A percentile compares a stretch with the other conserved stretches of the same genome.
These are phyloP conservation scores for Leptodermis oblonga DNA, from an alignment of 257 asterid genomes.

Conservation along the genomic window DNA sequence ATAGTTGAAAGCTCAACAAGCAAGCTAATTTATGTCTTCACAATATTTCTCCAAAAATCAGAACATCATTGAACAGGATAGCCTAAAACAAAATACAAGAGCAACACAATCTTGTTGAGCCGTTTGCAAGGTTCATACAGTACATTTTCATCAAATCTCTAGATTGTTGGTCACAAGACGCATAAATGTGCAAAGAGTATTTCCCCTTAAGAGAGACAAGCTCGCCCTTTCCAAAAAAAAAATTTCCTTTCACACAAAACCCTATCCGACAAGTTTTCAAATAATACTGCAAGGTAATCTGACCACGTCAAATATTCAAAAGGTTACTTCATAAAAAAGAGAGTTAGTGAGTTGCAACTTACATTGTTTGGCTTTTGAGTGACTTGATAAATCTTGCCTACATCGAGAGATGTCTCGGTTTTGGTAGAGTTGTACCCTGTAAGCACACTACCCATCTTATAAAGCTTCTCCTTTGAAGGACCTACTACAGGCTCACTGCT, in stretches of 20 bases:
- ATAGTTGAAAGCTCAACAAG: too few relatives aligned
- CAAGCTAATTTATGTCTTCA: too few relatives aligned
- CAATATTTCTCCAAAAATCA: too few relatives aligned
- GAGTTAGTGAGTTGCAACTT: constrained; percentile 47
- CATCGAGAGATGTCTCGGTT: not conserved
- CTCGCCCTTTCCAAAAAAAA: too few relatives aligned
- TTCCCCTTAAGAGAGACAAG: not conserved
- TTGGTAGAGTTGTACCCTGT: not conserved
- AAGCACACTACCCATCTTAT: not conserved
- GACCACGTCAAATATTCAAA: not conserved
- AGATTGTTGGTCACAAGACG: not conserved
- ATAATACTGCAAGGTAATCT: not conserved
- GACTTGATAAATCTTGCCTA: constrained; percentile 47
- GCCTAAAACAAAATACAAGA: too few relatives aligned
- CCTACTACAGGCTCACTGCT: not conserved
- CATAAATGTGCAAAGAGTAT: not conserved
- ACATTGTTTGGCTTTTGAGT: constrained; percentile 58
- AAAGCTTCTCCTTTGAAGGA: not conserved
- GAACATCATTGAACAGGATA: too few relatives aligned
- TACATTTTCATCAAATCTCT: not conserved
- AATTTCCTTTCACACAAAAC: not conserved
- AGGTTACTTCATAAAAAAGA: constrained; percentile 19
- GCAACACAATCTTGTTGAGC: too few relatives aligned
- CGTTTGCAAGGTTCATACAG: too few relatives aligned
- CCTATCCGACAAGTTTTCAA: not conserved